phyloP scores from a whole-genome alignment of 2,329 filamentous ascomycete species.

The Penicillium brasilianum region DNA sequence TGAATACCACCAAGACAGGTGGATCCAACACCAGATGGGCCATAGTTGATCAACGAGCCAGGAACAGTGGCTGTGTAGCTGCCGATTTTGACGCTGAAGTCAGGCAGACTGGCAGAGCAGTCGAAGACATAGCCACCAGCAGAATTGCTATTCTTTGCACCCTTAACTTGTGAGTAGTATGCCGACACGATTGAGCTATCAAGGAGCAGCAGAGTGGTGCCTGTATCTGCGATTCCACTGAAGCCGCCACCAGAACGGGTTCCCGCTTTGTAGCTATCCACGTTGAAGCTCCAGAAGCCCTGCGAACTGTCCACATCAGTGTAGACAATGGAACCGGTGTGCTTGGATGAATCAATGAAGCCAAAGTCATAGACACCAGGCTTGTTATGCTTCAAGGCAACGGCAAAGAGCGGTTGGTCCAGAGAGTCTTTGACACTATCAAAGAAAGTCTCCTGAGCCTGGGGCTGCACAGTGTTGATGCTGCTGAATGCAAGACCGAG shows the following conservation, averaged over 20 bases:
- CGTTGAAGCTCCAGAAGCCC: slow-evolving; percentile 67
- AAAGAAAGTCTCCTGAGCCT: slow-evolving; percentile 61
- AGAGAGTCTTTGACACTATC: slow-evolving; percentile 60
- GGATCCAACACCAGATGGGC: slow-evolving; percentile 42
- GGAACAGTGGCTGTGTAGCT: slow-evolving; percentile 57
- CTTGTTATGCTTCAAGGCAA: slow-evolving; percentile 56
- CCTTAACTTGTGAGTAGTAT: slow-evolving; percentile 65
- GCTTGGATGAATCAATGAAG: slow-evolving; percentile 62
- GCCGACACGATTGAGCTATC: slow-evolving; percentile 56
- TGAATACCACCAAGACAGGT: slow-evolving; percentile 78
- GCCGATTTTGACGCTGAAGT: slow-evolving; percentile 57
- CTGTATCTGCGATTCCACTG: slow-evolving; percentile 67
- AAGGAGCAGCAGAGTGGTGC: slow-evolving; percentile 68
- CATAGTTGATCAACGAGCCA: slow-evolving; percentile 61
- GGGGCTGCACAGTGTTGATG: slow-evolving; percentile 20
- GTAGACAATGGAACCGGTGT: slow-evolving; percentile 63
- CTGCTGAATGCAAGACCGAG: slow-evolving; percentile 20
- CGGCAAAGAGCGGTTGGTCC: slow-evolving; percentile 58
- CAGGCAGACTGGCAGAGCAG: slow-evolving; percentile 55
- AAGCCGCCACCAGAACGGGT: slow-evolving; percentile 48
- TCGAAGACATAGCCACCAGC: slow-evolving; percentile 62
- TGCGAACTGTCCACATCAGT: slow-evolving; percentile 60
- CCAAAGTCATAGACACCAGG: slow-evolving; percentile 62
- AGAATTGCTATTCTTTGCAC: slow-evolving; percentile 53
- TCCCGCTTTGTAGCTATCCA: slow-evolving; percentile 61